Evolutionary conservation across 2,329 filamentous ascomycete species (phyloP).

Genomic region (Westerdykella sp.): DNA sequence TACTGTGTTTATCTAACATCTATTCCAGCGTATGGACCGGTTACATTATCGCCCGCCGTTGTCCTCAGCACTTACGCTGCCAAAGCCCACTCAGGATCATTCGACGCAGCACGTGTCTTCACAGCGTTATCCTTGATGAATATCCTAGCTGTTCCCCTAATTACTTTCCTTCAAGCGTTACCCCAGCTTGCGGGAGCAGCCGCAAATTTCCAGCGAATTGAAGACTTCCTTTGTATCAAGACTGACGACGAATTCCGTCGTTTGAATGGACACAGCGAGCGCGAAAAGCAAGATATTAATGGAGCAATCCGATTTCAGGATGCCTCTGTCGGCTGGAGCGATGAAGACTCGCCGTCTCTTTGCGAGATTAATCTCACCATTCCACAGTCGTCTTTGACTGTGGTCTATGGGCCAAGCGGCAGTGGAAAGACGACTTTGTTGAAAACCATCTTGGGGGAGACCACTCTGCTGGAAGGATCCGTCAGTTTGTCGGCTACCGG

Average conservation of each 20-base stretch:
- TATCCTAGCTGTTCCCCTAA: not conserved
- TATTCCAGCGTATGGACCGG: not conserved
- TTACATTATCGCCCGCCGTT: not conserved
- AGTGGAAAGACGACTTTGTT: constrained; percentile 33
- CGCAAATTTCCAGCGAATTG: not conserved
- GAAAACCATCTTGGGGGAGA: constrained; percentile 13
- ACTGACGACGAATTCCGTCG: no score
- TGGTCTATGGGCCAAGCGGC: constrained; percentile 10
- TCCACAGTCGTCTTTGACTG: constrained; percentile 1
- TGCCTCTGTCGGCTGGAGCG: constrained; percentile 6
- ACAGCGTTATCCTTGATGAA: not conserved
- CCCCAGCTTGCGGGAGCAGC: not conserved
- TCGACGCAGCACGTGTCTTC: not conserved
- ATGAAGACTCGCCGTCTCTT: not conserved
- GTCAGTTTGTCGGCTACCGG: not conserved
- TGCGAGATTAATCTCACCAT: constrained; percentile 5
- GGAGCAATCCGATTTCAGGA: not conserved
- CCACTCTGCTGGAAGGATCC: not conserved
- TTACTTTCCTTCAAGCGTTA: not conserved
- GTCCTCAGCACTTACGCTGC: not conserved
- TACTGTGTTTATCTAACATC: not conserved
- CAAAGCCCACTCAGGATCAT: not conserved
- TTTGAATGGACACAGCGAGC: no score
- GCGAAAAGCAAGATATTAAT: no score
- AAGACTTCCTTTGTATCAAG: not conserved